These are phyloP conservation scores for Fraxinus platypoda DNA, from an alignment of 305 asterid species.

Conservation along the genomic window DNA sequence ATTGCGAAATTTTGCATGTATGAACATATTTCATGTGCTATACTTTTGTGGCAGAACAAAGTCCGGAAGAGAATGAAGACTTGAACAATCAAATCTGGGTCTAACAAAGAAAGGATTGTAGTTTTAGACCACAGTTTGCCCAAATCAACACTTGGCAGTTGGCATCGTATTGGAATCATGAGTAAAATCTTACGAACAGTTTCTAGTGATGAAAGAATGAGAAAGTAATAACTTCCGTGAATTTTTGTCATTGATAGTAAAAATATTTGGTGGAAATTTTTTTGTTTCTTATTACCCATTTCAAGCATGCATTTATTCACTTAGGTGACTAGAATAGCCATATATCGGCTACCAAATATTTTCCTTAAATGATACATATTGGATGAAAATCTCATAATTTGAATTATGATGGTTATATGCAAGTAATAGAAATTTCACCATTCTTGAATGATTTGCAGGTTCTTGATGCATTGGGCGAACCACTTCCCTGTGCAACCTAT, in stretches of 20 bases:
- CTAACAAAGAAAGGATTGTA: background rate
- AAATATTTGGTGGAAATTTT: background rate
- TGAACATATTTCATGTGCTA: background rate
- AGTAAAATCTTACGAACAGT: background rate
- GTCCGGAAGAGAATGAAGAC: background rate
- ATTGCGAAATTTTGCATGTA: background rate
- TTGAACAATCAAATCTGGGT: background rate
- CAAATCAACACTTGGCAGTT: background rate
- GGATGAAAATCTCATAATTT: background rate
- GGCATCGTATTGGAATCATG: background rate
- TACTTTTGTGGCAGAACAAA: background rate
- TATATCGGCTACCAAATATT: background rate
- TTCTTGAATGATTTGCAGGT: constrained; percentile 51
- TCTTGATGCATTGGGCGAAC: constrained; percentile 86
- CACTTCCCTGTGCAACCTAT: constrained; percentile 61
- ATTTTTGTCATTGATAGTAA: background rate
- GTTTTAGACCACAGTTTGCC: background rate
- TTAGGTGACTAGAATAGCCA: background rate
- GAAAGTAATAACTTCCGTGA: background rate
- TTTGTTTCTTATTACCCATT: background rate
- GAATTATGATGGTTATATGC: background rate
- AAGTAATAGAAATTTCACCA: background rate
- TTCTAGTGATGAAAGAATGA: background rate
- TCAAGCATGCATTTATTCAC: background rate
- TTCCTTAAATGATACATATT: background rate